These are phyloP conservation scores for Begonia peltatifolia DNA, from an alignment of 306 rosid genomes.

Conservation along the genomic window DNA sequence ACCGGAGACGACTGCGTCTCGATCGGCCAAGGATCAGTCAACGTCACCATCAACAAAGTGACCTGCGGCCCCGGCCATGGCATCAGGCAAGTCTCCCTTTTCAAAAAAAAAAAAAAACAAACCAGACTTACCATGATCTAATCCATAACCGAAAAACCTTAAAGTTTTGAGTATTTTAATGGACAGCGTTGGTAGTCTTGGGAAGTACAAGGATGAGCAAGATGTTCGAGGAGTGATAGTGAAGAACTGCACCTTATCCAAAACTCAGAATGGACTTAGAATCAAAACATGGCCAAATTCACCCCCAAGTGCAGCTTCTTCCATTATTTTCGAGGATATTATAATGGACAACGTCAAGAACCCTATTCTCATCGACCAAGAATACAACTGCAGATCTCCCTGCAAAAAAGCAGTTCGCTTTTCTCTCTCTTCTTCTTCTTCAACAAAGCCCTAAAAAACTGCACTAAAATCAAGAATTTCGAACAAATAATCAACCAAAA, in stretches of 20 bases:
- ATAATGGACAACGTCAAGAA: conserved; percentile 18
- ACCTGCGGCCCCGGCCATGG: conserved; percentile 19
- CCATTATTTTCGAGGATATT: conserved; percentile 23
- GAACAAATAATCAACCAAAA: too few species aligned
- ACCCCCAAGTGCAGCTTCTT: conserved; percentile 10
- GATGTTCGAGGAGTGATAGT: conserved; percentile 12
- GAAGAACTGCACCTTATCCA: conserved; percentile 16
- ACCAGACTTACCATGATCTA: too few species aligned
- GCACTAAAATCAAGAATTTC: neutral
- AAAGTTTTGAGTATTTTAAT: too few species aligned
- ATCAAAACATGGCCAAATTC: conserved; percentile 37
- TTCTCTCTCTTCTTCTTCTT: neutral
- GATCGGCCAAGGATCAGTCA: conserved; percentile 8
- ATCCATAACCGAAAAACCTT: too few species aligned
- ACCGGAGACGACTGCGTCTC: conserved; percentile 42
- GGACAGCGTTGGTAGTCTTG: conserved; percentile 13
- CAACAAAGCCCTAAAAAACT: neutral
- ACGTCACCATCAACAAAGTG: conserved; percentile 5
- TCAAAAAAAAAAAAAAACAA: too few species aligned
- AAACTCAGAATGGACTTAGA: conserved; percentile 24
- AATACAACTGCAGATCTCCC: conserved; percentile 18
- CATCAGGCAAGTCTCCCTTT: conserved; percentile 6
- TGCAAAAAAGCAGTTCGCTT: conserved; percentile 10
- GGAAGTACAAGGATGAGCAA: conserved; percentile 17
- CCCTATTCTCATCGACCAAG: conserved; percentile 41